These are phyloP conservation scores for Boletus pseudo-olivaceus DNA, from an alignment of 768 basidiomycete genomes.

Conservation along the genomic window DNA sequence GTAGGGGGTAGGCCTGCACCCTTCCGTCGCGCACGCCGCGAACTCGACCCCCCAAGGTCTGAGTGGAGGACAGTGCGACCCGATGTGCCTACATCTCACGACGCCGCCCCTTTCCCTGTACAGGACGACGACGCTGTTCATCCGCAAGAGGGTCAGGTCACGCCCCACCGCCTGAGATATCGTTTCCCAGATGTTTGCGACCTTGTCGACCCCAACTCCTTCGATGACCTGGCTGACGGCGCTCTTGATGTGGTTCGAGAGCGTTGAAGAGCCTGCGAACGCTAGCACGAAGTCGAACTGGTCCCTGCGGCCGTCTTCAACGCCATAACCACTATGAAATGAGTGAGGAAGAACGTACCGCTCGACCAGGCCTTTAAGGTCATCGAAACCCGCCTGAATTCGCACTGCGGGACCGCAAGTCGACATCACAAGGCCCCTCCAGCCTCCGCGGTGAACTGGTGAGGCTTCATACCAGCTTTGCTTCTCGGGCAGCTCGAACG, in stretches of 20 bases:
- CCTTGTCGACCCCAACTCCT: background rate
- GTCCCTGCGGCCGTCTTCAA: background rate
- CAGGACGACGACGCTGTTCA: background rate
- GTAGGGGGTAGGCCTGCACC: background rate
- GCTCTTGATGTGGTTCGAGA: background rate
- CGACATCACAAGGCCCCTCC: background rate
- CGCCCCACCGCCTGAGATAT: fast-evolving
- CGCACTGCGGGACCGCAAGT: background rate
- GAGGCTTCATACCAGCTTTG: background rate
- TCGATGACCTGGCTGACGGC: background rate
- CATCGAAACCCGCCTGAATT: background rate
- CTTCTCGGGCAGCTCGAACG: background rate
- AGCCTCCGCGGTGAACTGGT: background rate
- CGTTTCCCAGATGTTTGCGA: background rate
- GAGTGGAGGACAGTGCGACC: background rate
- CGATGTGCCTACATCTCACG: background rate
- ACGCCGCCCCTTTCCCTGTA: background rate
- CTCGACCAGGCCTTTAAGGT: background rate
- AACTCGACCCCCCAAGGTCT: background rate
- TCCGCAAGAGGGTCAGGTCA: background rate
- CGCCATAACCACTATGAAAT: too few species aligned
- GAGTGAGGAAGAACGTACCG: background rate
- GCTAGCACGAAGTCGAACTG: background rate
- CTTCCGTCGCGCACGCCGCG: background rate
- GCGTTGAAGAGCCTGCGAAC: background rate